Conservation (phyloP, 257 asterid genomes). For the Fraxinus americana region DNA sequence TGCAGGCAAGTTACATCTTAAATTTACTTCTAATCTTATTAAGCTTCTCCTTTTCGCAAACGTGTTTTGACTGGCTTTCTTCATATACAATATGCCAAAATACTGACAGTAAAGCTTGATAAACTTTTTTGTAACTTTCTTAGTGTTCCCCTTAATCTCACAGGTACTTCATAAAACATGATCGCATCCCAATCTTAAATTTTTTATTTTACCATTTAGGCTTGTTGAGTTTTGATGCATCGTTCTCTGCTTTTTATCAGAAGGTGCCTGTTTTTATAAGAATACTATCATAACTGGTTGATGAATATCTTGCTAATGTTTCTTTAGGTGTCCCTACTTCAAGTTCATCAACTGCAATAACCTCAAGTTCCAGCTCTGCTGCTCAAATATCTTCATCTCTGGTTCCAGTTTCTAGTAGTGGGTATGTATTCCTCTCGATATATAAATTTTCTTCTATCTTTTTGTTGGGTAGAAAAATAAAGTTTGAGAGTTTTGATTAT, state of each 20-base stretch:
- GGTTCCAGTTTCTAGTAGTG: slow-evolving; percentile 63
- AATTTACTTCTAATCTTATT: background rate
- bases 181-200: background rate
- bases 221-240: background rate
- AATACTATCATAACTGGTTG: slow-evolving; percentile 17
- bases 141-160: background rate
- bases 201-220: slow-evolving; percentile 1
- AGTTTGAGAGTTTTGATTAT: background rate
- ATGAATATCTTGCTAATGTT: slow-evolving; percentile 21
- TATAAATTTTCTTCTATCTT: slow-evolving; percentile 8
- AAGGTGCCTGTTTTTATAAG: slow-evolving; percentile 6
- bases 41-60: background rate
- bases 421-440: slow-evolving; percentile 42
- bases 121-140: background rate
- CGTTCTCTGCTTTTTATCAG: background rate
- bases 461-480: slow-evolving; percentile 6
- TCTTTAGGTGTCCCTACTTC: slow-evolving; percentile 40
- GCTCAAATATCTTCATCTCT: slow-evolving; percentile 62
- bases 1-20: background rate
- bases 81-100: background rate
- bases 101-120: slow-evolving; percentile 1
- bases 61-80: background rate
- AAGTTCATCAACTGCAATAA: slow-evolving; percentile 51
- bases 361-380: slow-evolving; percentile 56
- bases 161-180: background rate